Evolutionary conservation across 2,329 filamentous ascomycete genomes (phyloP).

Genomic region (Huntiella abstrusa): DNA sequence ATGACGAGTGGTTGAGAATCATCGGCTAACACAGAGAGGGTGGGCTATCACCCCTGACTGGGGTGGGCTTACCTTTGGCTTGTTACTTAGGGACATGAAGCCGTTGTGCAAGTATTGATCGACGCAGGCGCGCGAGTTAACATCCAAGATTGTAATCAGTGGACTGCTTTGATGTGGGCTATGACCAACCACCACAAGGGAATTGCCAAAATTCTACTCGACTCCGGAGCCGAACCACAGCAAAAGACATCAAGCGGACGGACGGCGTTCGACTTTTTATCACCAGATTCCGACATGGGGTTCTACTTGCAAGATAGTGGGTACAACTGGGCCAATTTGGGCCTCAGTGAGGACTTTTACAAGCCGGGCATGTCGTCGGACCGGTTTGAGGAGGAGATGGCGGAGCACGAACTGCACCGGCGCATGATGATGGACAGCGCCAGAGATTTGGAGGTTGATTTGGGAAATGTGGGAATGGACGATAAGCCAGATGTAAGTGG

Average conservation of each 20-base stretch:
- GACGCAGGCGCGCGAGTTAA: slow-evolving; percentile 78
- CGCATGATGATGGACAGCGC: slow-evolving; percentile 99
- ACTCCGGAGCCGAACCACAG: slow-evolving; percentile 87
- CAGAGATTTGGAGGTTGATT: slow-evolving; percentile 84
- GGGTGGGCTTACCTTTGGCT: neutral
- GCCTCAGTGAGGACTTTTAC: slow-evolving; percentile 83
- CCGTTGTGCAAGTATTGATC: slow-evolving; percentile 67
- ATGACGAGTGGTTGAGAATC: neutral
- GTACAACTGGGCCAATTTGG: slow-evolving; percentile 47
- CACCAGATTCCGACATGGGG: slow-evolving; percentile 89
- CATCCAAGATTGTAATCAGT: slow-evolving; percentile 86
- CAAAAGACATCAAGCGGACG: slow-evolving; percentile 86
- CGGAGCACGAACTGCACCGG: slow-evolving; percentile 84
- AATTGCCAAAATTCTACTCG: slow-evolving; percentile 80
- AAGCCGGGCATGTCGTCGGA: slow-evolving; percentile 82
- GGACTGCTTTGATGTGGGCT: slow-evolving; percentile 98
- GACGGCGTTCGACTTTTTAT: slow-evolving; percentile 88
- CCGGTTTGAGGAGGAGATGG: slow-evolving; percentile 90
- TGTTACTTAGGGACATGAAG: slow-evolving; percentile 54
- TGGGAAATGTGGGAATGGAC: slow-evolving; percentile 89
- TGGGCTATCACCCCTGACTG: slow-evolving; percentile 8
- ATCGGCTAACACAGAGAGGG: slow-evolving; percentile 6
- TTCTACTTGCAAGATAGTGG: slow-evolving; percentile 90
- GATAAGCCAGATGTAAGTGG: slow-evolving; percentile 69
- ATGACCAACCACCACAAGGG: slow-evolving; percentile 97